These are phyloP conservation scores for Aegle marmelos DNA, from an alignment of 345 rosid genomes.

Conservation along the genomic window DNA sequence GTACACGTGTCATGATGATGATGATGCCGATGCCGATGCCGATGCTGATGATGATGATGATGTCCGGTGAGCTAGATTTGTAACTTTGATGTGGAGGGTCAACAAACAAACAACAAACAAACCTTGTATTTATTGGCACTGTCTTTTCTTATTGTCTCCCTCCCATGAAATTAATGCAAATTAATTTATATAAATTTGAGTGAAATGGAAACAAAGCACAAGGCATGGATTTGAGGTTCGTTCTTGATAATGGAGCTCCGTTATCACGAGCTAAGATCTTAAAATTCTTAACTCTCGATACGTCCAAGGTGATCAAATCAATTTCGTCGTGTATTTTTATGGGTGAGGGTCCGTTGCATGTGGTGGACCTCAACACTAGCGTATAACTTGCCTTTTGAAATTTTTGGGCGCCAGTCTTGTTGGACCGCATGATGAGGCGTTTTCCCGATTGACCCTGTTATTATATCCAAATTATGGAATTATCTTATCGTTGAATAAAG, in stretches of 20 bases:
- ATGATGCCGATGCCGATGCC: not conserved
- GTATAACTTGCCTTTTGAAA: slow-evolving; percentile 17
- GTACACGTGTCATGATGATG: slow-evolving; percentile 1
- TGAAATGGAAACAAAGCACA: slow-evolving; percentile 19
- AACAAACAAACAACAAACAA: slow-evolving; percentile 22
- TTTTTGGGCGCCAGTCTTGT: slow-evolving; percentile 25
- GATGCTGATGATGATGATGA: not conserved
- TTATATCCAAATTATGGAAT: not conserved
- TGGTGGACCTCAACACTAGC: slow-evolving; percentile 12
- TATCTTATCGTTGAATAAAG: not conserved
- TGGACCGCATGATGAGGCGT: not conserved
- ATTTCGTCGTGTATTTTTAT: not conserved
- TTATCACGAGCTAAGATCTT: not conserved
- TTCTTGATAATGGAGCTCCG: slow-evolving; percentile 15
- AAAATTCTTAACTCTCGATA: not conserved
- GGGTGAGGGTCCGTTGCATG: slow-evolving; percentile 5
- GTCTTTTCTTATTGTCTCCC: slow-evolving; percentile 13
- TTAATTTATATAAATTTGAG: not conserved
- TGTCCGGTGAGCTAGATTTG: not conserved
- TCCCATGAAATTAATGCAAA: not conserved
- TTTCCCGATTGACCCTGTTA: slow-evolving; percentile 1
- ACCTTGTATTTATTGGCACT: not conserved
- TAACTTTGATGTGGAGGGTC: slow-evolving; percentile 29
- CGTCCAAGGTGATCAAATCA: not conserved
- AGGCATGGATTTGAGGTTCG: slow-evolving; percentile 14